Evolutionary conservation across 2,329 filamentous ascomycete species (phyloP), one percentile per base, ranked within the genome.

Genomic region (Aureobasidium sp.): DNA sequence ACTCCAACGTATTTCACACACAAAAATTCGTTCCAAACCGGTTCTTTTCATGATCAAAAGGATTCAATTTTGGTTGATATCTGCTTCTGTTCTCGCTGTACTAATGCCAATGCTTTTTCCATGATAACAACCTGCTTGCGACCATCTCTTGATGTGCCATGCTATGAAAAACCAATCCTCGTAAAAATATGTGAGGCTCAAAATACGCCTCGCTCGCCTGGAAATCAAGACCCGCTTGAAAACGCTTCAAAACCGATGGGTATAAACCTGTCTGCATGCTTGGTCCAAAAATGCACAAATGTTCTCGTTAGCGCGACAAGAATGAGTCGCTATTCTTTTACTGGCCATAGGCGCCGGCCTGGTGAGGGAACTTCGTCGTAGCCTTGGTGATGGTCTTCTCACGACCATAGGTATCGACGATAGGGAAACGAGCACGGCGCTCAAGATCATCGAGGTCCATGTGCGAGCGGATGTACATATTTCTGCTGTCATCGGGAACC

Each of bases 381-480:
- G 52, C 44, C 60, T 65, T 65, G 27, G 63, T 66, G n/a, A 66
- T 52, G 25, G 61, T 53, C 63, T 70, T 70, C 54, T 69, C 65
- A 15, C 69, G 68, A 49, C 78, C 78, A 30, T 74, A 65, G n/a
- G 73, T 70, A 54, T 81, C 78, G 21, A 81, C 78, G 3, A 77
- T 73, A 1, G 90, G 90, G 75, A 80, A 94, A 47, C 90, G 82
- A 44, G 90, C 89, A 64, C 83, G 83, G 61, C 88, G 83, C 78
- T 94, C 90, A 7, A 94, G 79, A 61, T 91, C 88, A 70, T 94
- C 90, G 1, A 94, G 83, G 21, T 89, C 86, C 68, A 91, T 87
- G 71, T 89, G 87, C 37, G 87, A 90, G 62, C 92, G 89, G 69
- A 97, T 95, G 74, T 93, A 95, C 75, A 89, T 89, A 67, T 69